These are phyloP conservation scores for Amylostereum chailletii DNA, from an alignment of 1,284 basidiomycete genomes.

Conservation along the genomic window DNA sequence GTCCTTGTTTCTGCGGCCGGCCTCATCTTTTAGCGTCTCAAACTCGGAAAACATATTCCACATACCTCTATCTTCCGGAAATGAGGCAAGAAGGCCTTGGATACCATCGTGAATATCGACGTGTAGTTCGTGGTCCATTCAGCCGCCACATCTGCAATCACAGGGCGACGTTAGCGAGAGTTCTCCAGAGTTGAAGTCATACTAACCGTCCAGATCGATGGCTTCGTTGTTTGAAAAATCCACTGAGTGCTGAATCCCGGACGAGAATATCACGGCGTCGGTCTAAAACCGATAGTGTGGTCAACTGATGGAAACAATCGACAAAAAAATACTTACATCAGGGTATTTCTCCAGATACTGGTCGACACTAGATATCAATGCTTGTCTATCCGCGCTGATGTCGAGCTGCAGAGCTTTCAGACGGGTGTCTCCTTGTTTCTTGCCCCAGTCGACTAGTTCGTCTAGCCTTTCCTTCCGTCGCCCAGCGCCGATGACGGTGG, in stretches of 20 bases:
- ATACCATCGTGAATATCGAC: slow-evolving; percentile 40
- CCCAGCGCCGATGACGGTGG: slow-evolving; percentile 47
- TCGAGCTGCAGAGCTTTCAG: slow-evolving; percentile 36
- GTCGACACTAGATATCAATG: slow-evolving; percentile 32
- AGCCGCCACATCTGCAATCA: slow-evolving; percentile 29
- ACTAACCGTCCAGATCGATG: slow-evolving; percentile 38
- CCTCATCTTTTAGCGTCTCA: not conserved
- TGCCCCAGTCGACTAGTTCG: slow-evolving; percentile 29
- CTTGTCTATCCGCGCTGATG: slow-evolving; percentile 27
- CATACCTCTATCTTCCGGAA: slow-evolving; percentile 43
- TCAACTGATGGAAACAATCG: not conserved
- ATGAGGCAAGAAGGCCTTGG: slow-evolving; percentile 44
- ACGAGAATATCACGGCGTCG: slow-evolving; percentile 38
- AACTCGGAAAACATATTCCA: slow-evolving; percentile 1
- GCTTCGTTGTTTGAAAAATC: slow-evolving; percentile 40
- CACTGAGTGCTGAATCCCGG: slow-evolving; percentile 46
- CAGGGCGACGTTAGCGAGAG: not conserved
- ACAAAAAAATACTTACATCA: slow-evolving; percentile 27
- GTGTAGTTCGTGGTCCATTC: slow-evolving; percentile 54
- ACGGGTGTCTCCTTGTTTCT: slow-evolving; percentile 10
- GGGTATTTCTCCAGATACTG: slow-evolving; percentile 34
- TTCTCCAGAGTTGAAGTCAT: not conserved
- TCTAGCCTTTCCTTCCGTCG: slow-evolving; percentile 43
- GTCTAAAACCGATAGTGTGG: slow-evolving; percentile 29
- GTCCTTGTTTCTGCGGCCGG: slow-evolving; percentile 27